Base-by-base conservation (phyloP, 1,284 basidiomycete species). In the Earliella scabrosa region DNA sequence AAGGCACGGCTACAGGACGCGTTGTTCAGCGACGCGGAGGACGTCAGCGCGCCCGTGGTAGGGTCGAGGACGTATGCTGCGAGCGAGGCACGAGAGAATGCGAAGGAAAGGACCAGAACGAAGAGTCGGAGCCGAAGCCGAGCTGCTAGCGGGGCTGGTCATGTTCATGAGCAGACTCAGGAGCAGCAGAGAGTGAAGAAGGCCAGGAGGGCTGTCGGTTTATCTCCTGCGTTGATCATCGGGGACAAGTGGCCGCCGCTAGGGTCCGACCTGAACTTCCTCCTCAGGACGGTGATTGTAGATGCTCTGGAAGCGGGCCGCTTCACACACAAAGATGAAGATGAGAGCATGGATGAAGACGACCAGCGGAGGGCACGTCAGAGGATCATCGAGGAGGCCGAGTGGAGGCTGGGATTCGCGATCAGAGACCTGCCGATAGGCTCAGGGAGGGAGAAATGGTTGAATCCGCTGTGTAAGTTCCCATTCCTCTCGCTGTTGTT, bases 211-310 rank as follows among this genome's bases (percentile, higher is more conserved):
- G 83, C 87, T 0, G 81, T 94, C 5, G 93, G 93, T 1, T 73
- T 95, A 3, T 87, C 90, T 2, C 76, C 86, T 0, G 82, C 84
- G 3, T 72, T 95, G 32, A 82, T 88, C 47, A 86, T 88, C 48
- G 76, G 87, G 40, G 82, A 83, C 45, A 82, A 78, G 5, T 96
- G 93, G 93, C 93, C 93, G 0, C 93, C 93, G 3, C 88, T 90
- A 16, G 92, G 91, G 11, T 82, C 87, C 1, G 92, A 94, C 64
- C 75, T 96, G 36, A 88, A 90, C 61, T 93, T 90, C 70, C 85
- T 87, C 59, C 74, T 96, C 39, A 76, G 93, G 39, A 87, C 87
- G 0, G 91, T 93, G 6, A 90, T 93, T 58, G 82, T 92, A 18
- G 90, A 92, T 69, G 85, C 88, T 0, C 75, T 92, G 41, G 81